Conservation (phyloP, 371 early-diverging fungal genomes). For the Rhizopus delemar region DNA sequence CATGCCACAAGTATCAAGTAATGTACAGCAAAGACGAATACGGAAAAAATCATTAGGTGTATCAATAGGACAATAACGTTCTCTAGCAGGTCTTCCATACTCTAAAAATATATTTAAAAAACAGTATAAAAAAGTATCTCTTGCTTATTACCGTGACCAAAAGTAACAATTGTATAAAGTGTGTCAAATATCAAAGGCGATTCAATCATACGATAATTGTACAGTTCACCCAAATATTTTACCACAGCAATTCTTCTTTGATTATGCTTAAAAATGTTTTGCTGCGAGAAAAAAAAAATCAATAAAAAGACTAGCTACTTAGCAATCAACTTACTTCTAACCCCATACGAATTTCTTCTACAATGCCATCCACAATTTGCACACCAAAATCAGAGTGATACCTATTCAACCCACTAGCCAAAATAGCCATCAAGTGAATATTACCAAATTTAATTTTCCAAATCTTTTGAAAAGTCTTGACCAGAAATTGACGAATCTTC, state of each 20-base stretch:
- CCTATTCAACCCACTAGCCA: constrained; percentile 75
- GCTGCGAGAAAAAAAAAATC: neutral
- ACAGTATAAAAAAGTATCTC: constrained; percentile 1
- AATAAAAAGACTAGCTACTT: neutral
- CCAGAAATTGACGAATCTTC: constrained; percentile 40
- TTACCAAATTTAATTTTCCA: constrained; percentile 93
- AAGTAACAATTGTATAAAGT: constrained; percentile 78
- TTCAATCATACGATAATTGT: constrained; percentile 85
- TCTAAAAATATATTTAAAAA: constrained; percentile 36
- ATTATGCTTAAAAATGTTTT: constrained; percentile 82
- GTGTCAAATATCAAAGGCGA: constrained; percentile 80
- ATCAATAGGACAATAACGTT: constrained; percentile 72
- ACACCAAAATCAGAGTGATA: constrained; percentile 89
- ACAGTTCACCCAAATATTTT: constrained; percentile 90
- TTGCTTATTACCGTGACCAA: constrained; percentile 74
- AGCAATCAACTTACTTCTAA: constrained; percentile 64
- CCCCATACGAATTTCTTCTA: constrained; percentile 90
- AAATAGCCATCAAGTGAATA: constrained; percentile 78
- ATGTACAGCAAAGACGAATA: constrained; percentile 81
- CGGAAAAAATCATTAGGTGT: constrained; percentile 92
- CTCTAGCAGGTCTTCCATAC: constrained; percentile 72
- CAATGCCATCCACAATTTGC: constrained; percentile 77
- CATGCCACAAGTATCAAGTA: constrained; percentile 88
- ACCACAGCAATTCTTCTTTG: constrained; percentile 83
- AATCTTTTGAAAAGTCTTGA: constrained; percentile 76